Base-by-base conservation (phyloP, 1,139 yeast genomes). In the Debaryomyces udenii region DNA sequence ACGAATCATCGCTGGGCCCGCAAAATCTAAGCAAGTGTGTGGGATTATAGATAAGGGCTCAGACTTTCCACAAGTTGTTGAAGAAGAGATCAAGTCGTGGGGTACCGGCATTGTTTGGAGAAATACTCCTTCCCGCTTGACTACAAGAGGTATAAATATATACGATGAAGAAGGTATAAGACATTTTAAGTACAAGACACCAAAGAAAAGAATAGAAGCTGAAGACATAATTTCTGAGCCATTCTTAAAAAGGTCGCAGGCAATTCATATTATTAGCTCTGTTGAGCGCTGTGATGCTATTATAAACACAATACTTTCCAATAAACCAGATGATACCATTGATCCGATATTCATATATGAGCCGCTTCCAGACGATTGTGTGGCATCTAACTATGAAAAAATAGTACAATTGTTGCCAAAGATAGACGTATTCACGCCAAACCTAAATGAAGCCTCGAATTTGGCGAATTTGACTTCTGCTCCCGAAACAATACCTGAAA, bases 101-200 rank as follows among this genome's bases (percentile, higher is more conserved):
- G 61, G 70, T 0, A 71, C 89, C 0, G 86, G 85, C 0, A 69
- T 76, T 0, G 56, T 80, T 0, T 78, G 78, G 51, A 64, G 96
- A 35, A 54, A 62, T 3, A 80, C 82, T 45, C 41, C 51, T 0
- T 42, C 61, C 1, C 66, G 97, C 32, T 54, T 69, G 41, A 89
- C 97, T 3, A 85, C 96, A 0, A 65, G 95, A 39, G 97, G 96
- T 0, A 80, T 86, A 70, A 91, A 90, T 57, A 70, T 71, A 35
- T 90, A 90, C 56, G 82, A 79, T 2, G 81, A 67, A 15, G 65
- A 79, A 40, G 91, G 86, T 11, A 74, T 79, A 33, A 61, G 93
- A 41, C 66, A 62, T 35, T 71, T 71, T 44, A 54, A 55, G 27
- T 70, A 60, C 53, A 66, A 51, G 49, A 76, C 90, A 0, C 81